Percentiles rank a stretch among this genome's conserved stretches.
Evolutionary conservation across 2,329 filamentous ascomycete genomes (phyloP).

Genomic region (Penicillium sp.): DNA sequence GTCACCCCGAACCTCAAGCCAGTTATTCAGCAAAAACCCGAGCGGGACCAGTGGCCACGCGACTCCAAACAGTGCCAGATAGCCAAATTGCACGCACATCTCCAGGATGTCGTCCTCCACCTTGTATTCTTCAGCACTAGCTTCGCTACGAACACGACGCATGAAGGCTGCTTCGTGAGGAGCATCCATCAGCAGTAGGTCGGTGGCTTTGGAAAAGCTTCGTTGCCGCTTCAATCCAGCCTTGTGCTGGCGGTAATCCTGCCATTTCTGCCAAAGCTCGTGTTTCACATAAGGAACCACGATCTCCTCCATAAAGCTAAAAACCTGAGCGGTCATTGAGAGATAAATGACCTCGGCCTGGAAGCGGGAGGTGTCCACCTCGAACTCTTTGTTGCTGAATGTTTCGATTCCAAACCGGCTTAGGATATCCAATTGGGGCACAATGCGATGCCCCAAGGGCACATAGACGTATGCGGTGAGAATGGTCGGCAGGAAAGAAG

Average conservation of each 20-base stretch:
- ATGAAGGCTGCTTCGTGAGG: conserved; percentile 78
- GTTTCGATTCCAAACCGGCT: conserved; percentile 46
- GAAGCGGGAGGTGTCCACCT: conserved; percentile 75
- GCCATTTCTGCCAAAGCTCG: conserved; percentile 66
- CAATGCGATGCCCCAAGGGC: conserved; percentile 76
- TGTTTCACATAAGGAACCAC: conserved; percentile 81
- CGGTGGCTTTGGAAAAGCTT: conserved; percentile 35
- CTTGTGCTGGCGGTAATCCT: conserved; percentile 22
- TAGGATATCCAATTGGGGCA: conserved; percentile 82
- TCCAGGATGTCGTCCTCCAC: conserved; percentile 87
- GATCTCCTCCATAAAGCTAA: conserved; percentile 79
- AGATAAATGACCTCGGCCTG: conserved; percentile 93
- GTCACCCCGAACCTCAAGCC: conserved; percentile 88
- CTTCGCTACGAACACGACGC: conserved; percentile 72
- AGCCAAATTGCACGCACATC: conserved; percentile 86
- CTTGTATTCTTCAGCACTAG: conserved; percentile 76
- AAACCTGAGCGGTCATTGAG: conserved; percentile 85
- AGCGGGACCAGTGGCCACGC: conserved; percentile 90
- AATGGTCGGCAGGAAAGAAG: conserved; percentile 86
- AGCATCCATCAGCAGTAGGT: conserved; percentile 54
- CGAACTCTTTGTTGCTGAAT: conserved; percentile 56
- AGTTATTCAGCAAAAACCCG: conserved; percentile 91
- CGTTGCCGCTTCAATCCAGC: conserved; percentile 30
- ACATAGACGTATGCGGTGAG: conserved; percentile 92
- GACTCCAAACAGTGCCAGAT: conserved; percentile 83